A percentile compares a stretch with the other conserved stretches of the same genome.
These are phyloP conservation scores for Camillea tinctor DNA, from an alignment of 2,329 filamentous ascomycete species.

Conservation along the genomic window DNA sequence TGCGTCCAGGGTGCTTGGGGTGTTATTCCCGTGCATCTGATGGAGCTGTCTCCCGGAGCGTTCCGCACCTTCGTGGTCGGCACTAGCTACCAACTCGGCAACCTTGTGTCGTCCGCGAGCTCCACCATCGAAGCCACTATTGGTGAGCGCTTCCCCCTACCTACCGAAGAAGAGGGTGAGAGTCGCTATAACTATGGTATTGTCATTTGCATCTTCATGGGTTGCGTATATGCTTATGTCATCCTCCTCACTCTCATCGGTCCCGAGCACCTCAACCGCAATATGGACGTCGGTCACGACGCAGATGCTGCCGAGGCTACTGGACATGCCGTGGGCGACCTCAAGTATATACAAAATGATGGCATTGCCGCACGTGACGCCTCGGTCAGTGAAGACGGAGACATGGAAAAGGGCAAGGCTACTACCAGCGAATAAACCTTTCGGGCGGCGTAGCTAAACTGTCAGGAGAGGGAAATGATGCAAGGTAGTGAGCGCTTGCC, in stretches of 20 bases:
- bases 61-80: conserved; percentile 76
- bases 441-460: neutral
- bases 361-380: conserved; percentile 6
- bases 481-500: no score
- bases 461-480: no score
- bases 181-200: conserved; percentile 70
- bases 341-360: conserved; percentile 32
- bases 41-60: conserved; percentile 70
- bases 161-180: conserved; percentile 47
- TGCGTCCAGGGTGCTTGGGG: conserved; percentile 77
- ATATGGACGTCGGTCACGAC: conserved; percentile 51
- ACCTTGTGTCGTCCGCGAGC: conserved; percentile 67
- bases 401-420: conserved; percentile 28
- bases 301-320: conserved; percentile 47
- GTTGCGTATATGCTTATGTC: conserved; percentile 68
- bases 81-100: conserved; percentile 74
- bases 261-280: conserved; percentile 51
- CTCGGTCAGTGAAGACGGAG: conserved; percentile 25
- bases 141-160: conserved; percentile 71
- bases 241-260: conserved; percentile 63
- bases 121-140: conserved; percentile 76
- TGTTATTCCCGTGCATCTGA: conserved; percentile 74
- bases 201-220: conserved; percentile 92
- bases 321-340: conserved; percentile 36
- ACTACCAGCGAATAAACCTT: conserved; percentile 5